phyloP scores from a whole-genome alignment of 169 alveolate genomes.

The Theileria orientalis region DNA sequence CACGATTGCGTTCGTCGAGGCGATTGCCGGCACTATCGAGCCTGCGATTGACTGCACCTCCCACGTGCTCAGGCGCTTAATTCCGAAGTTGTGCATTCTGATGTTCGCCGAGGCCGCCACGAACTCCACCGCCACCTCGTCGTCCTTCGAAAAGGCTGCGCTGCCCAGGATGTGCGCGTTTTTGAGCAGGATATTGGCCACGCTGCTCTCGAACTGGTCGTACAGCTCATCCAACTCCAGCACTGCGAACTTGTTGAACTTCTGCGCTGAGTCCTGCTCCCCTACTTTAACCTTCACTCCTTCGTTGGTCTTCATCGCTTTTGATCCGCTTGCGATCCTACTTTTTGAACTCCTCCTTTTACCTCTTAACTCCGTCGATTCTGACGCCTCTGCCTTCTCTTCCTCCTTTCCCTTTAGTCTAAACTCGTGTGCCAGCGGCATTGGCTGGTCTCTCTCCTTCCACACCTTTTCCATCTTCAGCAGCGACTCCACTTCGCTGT shows the following conservation, averaged over 20 bases:
- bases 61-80: conserved; percentile 76
- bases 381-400: neutral
- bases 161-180: conserved; percentile 46
- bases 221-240: conserved; percentile 14
- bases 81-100: conserved; percentile 87
- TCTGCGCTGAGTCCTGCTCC: neutral
- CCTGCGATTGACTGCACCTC: conserved; percentile 93
- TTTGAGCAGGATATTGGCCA: neutral
- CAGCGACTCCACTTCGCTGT: conserved; percentile 58
- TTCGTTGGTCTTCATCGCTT: conserved; percentile 2
- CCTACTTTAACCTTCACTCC: neutral
- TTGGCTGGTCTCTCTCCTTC: neutral
- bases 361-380: neutral
- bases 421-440: neutral
- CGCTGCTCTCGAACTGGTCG: conserved; percentile 31
- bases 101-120: conserved; percentile 88
- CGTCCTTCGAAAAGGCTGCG: conserved; percentile 90
- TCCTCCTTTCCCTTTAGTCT: neutral
- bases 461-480: conserved; percentile 21
- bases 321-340: neutral
- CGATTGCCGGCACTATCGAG: conserved; percentile 95
- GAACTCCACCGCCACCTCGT: conserved; percentile 85
- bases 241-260: conserved; percentile 14
- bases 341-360: too few relatives aligned
- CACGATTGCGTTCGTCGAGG: conserved; percentile 93